Evolutionary conservation across 352 stramenopile genomes (phyloP).

Genomic region (Globisporangium canariense): DNA sequence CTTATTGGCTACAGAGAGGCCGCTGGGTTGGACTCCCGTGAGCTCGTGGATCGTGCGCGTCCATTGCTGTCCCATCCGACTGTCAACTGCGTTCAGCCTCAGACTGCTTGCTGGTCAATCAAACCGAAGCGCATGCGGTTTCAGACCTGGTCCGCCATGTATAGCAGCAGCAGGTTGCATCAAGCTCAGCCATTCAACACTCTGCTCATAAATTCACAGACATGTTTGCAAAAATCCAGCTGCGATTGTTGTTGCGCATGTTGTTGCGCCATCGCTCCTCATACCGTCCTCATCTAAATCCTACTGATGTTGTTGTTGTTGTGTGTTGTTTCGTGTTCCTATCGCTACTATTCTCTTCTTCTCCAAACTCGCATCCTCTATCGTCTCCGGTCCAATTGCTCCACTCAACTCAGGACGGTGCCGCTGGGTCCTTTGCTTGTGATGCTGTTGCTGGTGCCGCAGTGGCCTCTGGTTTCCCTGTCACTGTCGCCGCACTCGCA

Average conservation of each 20-base stretch:
- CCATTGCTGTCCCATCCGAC: conserved; percentile 2
- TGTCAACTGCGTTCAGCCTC: too few species aligned
- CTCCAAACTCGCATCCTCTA: not conserved
- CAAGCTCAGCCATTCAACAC: too few species aligned
- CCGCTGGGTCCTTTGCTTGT: not conserved
- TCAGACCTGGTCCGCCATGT: too few species aligned
- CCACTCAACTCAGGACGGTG: not conserved
- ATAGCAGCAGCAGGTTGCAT: too few species aligned
- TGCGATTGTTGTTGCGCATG: not conserved
- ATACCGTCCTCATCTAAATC: not conserved
- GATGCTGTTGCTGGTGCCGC: too few species aligned
- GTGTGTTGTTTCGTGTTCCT: not conserved
- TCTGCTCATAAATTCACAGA: too few species aligned
- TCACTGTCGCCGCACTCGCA: not conserved
- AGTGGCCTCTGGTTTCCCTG: not conserved
- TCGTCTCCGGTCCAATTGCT: not conserved
- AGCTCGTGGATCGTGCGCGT: not conserved
- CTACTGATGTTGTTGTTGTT: not conserved
- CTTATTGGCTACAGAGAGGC: not conserved
- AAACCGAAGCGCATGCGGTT: too few species aligned
- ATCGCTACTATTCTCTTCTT: not conserved
- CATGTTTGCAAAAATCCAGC: not conserved
- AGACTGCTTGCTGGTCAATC: too few species aligned
- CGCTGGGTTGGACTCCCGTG: not conserved
- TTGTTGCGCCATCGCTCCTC: not conserved